Conservation (phyloP, 2,329 filamentous ascomycete species). For the Fusarium sp. region DNA sequence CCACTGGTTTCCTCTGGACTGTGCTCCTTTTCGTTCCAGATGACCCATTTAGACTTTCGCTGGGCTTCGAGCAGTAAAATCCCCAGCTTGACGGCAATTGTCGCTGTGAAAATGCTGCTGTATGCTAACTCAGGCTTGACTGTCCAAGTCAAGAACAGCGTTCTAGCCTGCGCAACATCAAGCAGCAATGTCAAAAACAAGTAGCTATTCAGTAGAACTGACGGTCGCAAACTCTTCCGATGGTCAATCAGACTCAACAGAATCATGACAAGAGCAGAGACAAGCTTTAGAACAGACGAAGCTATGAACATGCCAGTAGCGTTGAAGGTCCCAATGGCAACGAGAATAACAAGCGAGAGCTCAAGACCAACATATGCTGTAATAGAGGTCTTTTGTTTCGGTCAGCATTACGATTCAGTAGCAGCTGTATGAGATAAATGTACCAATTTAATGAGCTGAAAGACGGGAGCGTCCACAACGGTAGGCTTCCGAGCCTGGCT, state of each 20-base stretch:
- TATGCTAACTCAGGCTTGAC: constrained; percentile 25
- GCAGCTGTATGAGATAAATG: neutral
- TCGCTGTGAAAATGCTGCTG: constrained; percentile 52
- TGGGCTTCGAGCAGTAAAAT: constrained; percentile 55
- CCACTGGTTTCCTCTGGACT: constrained; percentile 55
- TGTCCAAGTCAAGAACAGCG: constrained; percentile 54
- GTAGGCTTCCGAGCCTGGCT: constrained; percentile 48
- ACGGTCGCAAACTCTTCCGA: constrained; percentile 56
- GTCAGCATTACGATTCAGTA: neutral
- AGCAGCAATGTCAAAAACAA: constrained; percentile 58
- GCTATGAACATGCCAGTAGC: constrained; percentile 45
- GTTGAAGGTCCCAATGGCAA: constrained; percentile 29
- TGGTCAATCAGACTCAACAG: constrained; percentile 54
- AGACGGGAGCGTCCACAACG: constrained; percentile 52
- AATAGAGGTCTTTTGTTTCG: constrained; percentile 39
- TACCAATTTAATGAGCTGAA: constrained; percentile 53
- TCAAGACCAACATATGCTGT: constrained; percentile 49
- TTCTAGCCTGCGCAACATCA: constrained; percentile 58
- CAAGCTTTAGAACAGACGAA: constrained; percentile 40
- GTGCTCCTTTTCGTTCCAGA: constrained; percentile 53
- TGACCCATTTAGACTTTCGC: constrained; percentile 55
- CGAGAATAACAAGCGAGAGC: constrained; percentile 51
- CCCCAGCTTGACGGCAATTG: constrained; percentile 52
- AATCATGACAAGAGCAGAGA: constrained; percentile 47
- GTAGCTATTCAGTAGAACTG: constrained; percentile 57